Evolutionary conservation across 1,284 basidiomycete genomes (phyloP).

Genomic region (Sphaerobolus stellatus): DNA sequence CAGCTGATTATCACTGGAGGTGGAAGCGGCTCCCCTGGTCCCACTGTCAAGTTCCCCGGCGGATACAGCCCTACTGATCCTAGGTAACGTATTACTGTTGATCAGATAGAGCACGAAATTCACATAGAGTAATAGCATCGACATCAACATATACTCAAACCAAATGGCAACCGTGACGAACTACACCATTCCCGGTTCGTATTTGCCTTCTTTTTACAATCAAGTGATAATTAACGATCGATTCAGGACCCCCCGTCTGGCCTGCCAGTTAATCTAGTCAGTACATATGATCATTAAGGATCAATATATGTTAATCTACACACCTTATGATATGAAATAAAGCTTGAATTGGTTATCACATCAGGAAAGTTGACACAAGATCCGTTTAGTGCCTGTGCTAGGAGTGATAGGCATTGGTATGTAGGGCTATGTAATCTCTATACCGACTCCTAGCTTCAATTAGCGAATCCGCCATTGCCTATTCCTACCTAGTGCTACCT

Average conservation of each 20-base stretch:
- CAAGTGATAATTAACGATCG: not conserved
- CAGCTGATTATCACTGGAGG: slow-evolving; percentile 20
- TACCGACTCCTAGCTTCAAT: too few relatives aligned
- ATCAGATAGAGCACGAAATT: not conserved
- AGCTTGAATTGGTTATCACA: too few relatives aligned
- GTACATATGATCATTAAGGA: too few relatives aligned
- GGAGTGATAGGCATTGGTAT: too few relatives aligned
- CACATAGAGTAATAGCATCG: not conserved
- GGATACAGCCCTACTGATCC: slow-evolving; percentile 10
- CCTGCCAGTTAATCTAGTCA: too few relatives aligned
- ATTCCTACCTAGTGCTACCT: too few relatives aligned
- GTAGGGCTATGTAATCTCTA: too few relatives aligned
- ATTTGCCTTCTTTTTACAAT: not conserved
- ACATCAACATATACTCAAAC: slow-evolving; percentile 10
- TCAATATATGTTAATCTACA: too few relatives aligned
- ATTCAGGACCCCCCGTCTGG: slow-evolving; percentile 6
- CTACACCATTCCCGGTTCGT: slow-evolving; percentile 7
- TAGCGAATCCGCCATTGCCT: too few relatives aligned
- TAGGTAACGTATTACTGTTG: not conserved
- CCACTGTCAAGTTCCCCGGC: slow-evolving; percentile 13
- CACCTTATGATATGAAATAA: too few relatives aligned
- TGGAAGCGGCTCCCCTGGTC: slow-evolving; percentile 14
- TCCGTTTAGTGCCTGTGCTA: too few relatives aligned
- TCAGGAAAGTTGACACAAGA: too few relatives aligned
- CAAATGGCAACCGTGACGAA: not conserved